Evolutionary conservation across 768 basidiomycete species (phyloP), one percentile per base, ranked within the genome.

Genomic region (Mycena filopes): DNA sequence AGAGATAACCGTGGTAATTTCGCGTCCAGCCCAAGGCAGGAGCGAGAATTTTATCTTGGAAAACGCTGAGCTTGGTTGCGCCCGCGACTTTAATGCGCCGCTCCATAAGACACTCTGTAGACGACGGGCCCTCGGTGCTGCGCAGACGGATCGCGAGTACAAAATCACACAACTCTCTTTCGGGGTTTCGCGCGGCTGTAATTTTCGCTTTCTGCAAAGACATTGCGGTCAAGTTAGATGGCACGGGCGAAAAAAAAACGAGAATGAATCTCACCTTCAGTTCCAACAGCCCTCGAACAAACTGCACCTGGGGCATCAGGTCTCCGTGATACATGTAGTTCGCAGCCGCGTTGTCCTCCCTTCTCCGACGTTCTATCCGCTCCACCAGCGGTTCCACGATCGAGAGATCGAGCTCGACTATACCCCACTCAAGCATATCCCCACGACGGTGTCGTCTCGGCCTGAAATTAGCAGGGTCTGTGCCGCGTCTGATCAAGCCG

Each of bases 31-130:
- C 78, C 73, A 80, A 72, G 20, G 77, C 70, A 7, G 79, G 79
- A 1, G 74, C 70, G 9, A 79, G 46, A 33, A 72, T 75, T 57
- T 79, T 80, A 67, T 78, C 77, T 55, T 79, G 78, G 51, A 79
- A 74, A 1, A 72, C 72, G 29, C 73, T 73, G 38, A 80, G 60
- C 36, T 74, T 75, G 23, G 76, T 76, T 3, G 77, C 79, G 40
- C 75, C 78, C 13, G 76, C 75, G 31, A 79, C 74, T 16, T 73
- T 73, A 66, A 79, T 73, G 33, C 73, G 65, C 20, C 76, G 73
- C 77, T 74, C 77, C 55, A 58, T 64, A 20, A 63, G 20, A 5
- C 46, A 31, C 11, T 23, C 45, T 3, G 54, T 46, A 41, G 21
- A 43, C 40, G 62, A 56, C 3, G 62, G 29, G 31, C 5, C 9